Base-by-base conservation (phyloP, 768 basidiomycete species). In the Suillus placidus region DNA sequence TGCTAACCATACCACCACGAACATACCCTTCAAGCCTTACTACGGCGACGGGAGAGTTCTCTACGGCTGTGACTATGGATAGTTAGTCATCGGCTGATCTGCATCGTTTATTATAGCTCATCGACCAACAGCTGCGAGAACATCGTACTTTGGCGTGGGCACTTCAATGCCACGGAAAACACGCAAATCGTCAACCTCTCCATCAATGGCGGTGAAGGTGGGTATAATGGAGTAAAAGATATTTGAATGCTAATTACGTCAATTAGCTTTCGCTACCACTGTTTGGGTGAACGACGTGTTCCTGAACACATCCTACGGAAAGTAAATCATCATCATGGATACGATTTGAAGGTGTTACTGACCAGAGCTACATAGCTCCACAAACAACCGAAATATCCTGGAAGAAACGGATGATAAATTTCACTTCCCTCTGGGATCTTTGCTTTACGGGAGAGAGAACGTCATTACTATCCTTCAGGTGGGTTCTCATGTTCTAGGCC, bases 31-130 rank as follows among this genome's bases (percentile, higher is more conserved):
- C 58, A 86, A 87, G 70, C 89, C 90, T 5, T 79, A 84, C 66
- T 91, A 90, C 68, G 91, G 91, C 1, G 90, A 92, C 67, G 91
- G 90, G 1, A 80, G 90, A 43, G 79, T 93, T n/a, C 77, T 95
- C 35, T 94, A 92, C 75, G 92, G 91, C 1, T 94, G 92, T 71
- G 93, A 94, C 75, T 95, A 95, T 74, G 90, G 87, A 64, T 95
- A 88, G 92, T 93, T 66, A 76, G 89, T 75, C 51, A 47, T 40
- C 34, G 37, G 18, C 30, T 47, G 38, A 40, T 20, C 23, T 51
- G 37, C n/a, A n/a, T 38, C 47, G 71, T 45, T 72, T 58, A 57
- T 43, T 30, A 54, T 43, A 23, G 57, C 49, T 55, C 18, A 62
- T 51, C 6, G 60, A 26, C 55, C 13, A 18, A 66, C 47, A 93